Evolutionary conservation across 1,284 basidiomycete genomes (phyloP).

Genomic region (Entoloma clypeatum): DNA sequence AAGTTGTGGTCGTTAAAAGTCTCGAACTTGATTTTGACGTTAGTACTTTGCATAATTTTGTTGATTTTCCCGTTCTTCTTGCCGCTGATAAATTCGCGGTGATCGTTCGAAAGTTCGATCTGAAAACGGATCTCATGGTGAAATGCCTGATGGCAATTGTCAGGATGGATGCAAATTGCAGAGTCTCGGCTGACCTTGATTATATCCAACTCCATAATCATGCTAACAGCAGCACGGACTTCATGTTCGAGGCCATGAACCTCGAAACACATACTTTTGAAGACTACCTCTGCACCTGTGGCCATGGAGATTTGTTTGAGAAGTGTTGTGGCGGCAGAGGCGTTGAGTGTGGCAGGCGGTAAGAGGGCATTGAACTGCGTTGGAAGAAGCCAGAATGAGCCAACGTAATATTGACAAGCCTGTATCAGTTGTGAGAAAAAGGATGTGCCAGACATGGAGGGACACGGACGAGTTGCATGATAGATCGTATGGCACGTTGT

Average conservation of each 20-base stretch:
- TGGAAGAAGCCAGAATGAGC: constrained; percentile 94
- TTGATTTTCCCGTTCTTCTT: constrained; percentile 99
- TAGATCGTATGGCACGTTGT: constrained; percentile 89
- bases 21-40: constrained; percentile 99
- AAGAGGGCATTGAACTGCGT: constrained; percentile 91
- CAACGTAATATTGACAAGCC: constrained; percentile 96
- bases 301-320: constrained; percentile 84
- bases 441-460: constrained; percentile 8
- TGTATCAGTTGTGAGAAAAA: constrained; percentile 28
- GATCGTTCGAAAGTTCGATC: constrained; percentile 96
- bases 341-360: constrained; percentile 78
- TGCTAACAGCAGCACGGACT: constrained; percentile 81
- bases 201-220: constrained; percentile 88
- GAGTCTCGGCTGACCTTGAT: constrained; percentile 60
- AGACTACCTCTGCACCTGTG: constrained; percentile 92
- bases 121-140: constrained; percentile 98
- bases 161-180: constrained; percentile 9
- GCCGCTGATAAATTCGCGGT: constrained; percentile 96
- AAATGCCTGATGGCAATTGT: constrained; percentile 57
- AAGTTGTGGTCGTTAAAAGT: constrained; percentile 99
- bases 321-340: constrained; percentile 80
- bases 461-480: constrained; percentile 87
- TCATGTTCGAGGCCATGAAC: constrained; percentile 95
- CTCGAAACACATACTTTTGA: constrained; percentile 97
- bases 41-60: constrained; percentile 96